These are phyloP conservation scores for Mesembryanthemum crystallinum DNA, from an alignment of 148 eudicot genomes.

Conservation along the genomic window DNA sequence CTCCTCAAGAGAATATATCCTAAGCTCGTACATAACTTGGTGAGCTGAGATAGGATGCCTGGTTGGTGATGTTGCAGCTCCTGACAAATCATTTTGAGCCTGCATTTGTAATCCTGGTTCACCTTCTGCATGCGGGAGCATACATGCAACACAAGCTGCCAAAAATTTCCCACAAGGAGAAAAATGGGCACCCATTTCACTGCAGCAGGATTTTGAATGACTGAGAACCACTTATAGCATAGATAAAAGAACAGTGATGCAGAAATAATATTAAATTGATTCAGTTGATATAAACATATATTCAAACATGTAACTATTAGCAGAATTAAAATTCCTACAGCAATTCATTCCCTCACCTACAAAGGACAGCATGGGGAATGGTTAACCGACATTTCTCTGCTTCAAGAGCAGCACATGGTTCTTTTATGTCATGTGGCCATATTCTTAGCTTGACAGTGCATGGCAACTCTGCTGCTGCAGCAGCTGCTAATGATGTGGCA, in stretches of 20 bases:
- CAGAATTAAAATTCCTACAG: neutral
- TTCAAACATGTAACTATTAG: neutral
- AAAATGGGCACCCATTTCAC: conserved; percentile 99
- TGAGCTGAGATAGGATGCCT: conserved; percentile 96
- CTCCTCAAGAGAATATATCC: conserved; percentile 96
- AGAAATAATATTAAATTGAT: neutral
- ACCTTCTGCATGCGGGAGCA: conserved; percentile 66
- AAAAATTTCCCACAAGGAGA: conserved; percentile 97
- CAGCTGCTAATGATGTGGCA: conserved; percentile 83
- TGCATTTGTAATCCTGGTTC: conserved; percentile 64
- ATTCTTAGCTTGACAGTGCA: conserved; percentile 96
- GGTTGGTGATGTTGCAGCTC: conserved; percentile 80
- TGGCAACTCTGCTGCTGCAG: conserved; percentile 93
- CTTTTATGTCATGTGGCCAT: conserved; percentile 82
- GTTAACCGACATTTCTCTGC: conserved; percentile 71
- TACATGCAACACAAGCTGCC: conserved; percentile 98
- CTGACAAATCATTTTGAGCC: conserved; percentile 51
- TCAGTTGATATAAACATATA: neutral
- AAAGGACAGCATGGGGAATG: conserved; percentile 96
- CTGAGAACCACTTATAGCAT: neutral
- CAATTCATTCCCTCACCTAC: conserved; percentile 55
- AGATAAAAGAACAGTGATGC: neutral
- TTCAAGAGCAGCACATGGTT: conserved; percentile 75
- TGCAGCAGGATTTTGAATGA: conserved; percentile 34
- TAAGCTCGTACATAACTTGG: conserved; percentile 86